A percentile compares a stretch with the other conserved stretches of the same genome.
phyloP scores from a whole-genome alignment of 306 rosid species.

The Calophaca sinica region DNA sequence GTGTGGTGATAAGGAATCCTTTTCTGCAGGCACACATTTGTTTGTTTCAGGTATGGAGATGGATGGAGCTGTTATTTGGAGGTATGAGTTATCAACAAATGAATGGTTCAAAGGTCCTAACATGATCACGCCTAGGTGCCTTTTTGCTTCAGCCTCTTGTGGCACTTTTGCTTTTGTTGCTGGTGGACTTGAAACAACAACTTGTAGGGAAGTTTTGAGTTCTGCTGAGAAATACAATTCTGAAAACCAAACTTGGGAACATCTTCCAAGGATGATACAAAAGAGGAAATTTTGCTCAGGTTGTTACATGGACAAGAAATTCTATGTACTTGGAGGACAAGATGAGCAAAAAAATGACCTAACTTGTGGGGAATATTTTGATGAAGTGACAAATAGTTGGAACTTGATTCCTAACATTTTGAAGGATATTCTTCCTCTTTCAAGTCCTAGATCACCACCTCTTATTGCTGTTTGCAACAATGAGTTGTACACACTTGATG shows the following conservation, averaged over 20 bases:
- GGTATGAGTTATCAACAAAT: conserved; percentile 61
- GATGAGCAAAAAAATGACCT: conserved; percentile 53
- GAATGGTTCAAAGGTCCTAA: conserved; percentile 71
- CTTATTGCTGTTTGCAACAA: conserved; percentile 75
- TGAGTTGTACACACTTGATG: conserved; percentile 67
- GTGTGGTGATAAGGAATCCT: conserved; percentile 63
- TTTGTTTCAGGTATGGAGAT: conserved; percentile 61
- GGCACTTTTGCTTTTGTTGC: conserved; percentile 72
- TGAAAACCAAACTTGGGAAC: conserved; percentile 61
- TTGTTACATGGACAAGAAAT: conserved; percentile 72
- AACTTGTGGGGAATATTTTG: conserved; percentile 69
- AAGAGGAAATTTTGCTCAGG: conserved; percentile 71
- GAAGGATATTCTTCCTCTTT: conserved; percentile 50
- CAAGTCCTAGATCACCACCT: conserved; percentile 60
- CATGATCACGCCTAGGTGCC: conserved; percentile 72
- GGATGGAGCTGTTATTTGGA: conserved; percentile 68
- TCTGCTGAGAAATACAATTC: conserved; percentile 73
- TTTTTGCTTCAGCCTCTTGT: conserved; percentile 71
- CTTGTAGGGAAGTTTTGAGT: conserved; percentile 44
- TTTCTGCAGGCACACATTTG: conserved; percentile 75
- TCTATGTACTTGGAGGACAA: conserved; percentile 77
- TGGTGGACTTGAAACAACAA: conserved; percentile 65
- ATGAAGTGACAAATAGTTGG: conserved; percentile 64
- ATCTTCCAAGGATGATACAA: conserved; percentile 64
- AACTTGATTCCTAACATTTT: conserved; percentile 67